A percentile compares a stretch with the other conserved stretches of the same genome.
Conservation (phyloP, 192 early-diverging fungal genomes). For the Coemansia sp. region DNA sequence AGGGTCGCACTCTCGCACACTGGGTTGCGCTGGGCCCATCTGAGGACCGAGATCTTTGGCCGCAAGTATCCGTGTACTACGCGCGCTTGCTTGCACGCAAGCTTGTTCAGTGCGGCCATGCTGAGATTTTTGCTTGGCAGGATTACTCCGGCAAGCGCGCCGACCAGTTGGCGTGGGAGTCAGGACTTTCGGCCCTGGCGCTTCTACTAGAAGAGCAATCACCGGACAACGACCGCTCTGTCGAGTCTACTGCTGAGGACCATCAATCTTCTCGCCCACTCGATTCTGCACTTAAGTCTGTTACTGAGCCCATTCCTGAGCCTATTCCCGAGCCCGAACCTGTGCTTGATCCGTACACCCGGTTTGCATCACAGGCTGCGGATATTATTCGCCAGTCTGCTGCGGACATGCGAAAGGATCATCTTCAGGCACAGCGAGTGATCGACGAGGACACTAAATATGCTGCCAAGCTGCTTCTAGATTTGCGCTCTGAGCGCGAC, state of each 20-base stretch:
- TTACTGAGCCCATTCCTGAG: not conserved
- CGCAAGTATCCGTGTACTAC: constrained; percentile 25
- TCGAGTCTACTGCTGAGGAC: not conserved
- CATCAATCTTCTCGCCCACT: not conserved
- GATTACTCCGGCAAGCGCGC: constrained; percentile 35
- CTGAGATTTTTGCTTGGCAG: constrained; percentile 26
- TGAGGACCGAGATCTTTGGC: constrained; percentile 6
- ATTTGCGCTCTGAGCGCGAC: constrained; percentile 43
- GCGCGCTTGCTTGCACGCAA: constrained; percentile 6
- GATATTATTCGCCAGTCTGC: constrained; percentile 16
- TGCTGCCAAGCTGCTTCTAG: constrained; percentile 44
- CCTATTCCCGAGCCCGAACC: not conserved
- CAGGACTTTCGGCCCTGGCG: constrained; percentile 1
- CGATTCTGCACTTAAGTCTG: not conserved
- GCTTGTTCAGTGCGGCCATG: constrained; percentile 8
- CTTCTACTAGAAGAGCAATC: not conserved
- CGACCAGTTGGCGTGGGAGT: constrained; percentile 14
- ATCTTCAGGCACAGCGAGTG: constrained; percentile 10
- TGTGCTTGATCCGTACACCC: constrained; percentile 19
- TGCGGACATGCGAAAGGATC: constrained; percentile 27
- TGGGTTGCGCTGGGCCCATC: constrained; percentile 29
- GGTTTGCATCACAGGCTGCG: constrained; percentile 15
- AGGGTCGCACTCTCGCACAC: constrained; percentile 42
- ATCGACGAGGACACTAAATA: constrained; percentile 41
- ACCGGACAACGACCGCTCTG: not conserved